Percentiles rank a stretch among this genome's conserved stretches.
Evolutionary conservation across 768 basidiomycete species (phyloP).

Genomic region (Neoboletus subvelutipes): DNA sequence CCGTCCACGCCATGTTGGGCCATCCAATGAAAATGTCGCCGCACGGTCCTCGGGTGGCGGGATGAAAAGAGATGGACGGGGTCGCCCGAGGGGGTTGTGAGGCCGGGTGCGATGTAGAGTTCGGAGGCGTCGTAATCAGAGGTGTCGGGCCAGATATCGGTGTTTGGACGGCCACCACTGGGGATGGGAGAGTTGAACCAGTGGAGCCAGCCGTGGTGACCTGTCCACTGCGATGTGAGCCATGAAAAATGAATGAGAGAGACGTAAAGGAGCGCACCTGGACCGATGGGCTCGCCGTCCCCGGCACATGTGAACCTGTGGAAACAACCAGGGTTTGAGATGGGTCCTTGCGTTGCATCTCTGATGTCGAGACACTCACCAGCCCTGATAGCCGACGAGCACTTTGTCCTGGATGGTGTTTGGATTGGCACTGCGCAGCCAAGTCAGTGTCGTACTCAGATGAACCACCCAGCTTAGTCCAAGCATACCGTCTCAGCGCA

Average conservation of each 20-base stretch:
- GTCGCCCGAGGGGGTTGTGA: slow-evolving; percentile 54
- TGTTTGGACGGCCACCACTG: slow-evolving; percentile 67
- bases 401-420: slow-evolving; percentile 82
- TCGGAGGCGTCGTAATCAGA: slow-evolving; percentile 70
- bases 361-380: slow-evolving; percentile 42
- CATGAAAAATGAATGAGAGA: not conserved
- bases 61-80: slow-evolving; percentile 77
- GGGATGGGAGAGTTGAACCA: slow-evolving; percentile 75
- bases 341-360: no score
- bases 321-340: not conserved
- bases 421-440: slow-evolving; percentile 54
- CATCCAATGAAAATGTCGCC: slow-evolving; percentile 67
- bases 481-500: not conserved
- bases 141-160: slow-evolving; percentile 79
- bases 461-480: not conserved
- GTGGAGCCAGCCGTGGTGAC: slow-evolving; percentile 85
- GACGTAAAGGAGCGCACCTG: slow-evolving; percentile 38
- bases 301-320: slow-evolving; percentile 70
- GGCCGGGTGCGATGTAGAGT: slow-evolving; percentile 66
- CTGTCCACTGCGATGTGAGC: slow-evolving; percentile 25
- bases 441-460: not conserved
- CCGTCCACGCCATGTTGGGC: slow-evolving; percentile 78
- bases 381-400: slow-evolving; percentile 85
- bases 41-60: slow-evolving; percentile 70
- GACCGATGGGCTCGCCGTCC: slow-evolving; percentile 65